Evolutionary conservation across 1,284 basidiomycete species (phyloP).

Genomic region (Leccinum ponderosum): DNA sequence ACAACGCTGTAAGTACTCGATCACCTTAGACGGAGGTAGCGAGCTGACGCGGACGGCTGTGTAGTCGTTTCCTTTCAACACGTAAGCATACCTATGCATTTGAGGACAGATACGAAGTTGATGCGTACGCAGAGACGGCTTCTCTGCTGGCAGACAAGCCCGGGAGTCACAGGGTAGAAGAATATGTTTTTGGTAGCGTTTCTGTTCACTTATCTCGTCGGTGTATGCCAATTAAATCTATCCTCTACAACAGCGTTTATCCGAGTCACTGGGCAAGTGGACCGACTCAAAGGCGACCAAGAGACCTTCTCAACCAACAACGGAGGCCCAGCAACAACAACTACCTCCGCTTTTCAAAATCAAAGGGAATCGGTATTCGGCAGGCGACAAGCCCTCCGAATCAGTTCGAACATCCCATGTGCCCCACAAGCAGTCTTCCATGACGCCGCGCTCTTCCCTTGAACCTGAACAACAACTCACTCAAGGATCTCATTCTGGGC

Average conservation of each 20-base stretch:
- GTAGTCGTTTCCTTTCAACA: slow-evolving; percentile 64
- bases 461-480: too few species aligned
- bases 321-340: too few species aligned
- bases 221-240: neutral
- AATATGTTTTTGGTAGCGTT: neutral
- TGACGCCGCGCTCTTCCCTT: too few species aligned
- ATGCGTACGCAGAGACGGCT: neutral
- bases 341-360: neutral
- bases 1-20: slow-evolving; percentile 21
- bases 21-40: neutral
- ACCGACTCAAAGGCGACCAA: neutral
- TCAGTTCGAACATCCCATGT: too few species aligned
- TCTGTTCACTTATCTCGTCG: neutral
- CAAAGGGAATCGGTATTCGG: neutral
- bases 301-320: neutral
- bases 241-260: neutral
- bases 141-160: slow-evolving; percentile 44
- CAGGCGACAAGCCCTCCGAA: too few species aligned
- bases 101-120: neutral
- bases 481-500: too few species aligned
- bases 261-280: neutral
- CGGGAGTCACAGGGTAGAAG: neutral
- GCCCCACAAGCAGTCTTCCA: too few species aligned
- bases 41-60: neutral
- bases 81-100: slow-evolving; percentile 37